Base-by-base conservation (phyloP, 331 rosid genomes). In the Arachis monticola region DNA sequence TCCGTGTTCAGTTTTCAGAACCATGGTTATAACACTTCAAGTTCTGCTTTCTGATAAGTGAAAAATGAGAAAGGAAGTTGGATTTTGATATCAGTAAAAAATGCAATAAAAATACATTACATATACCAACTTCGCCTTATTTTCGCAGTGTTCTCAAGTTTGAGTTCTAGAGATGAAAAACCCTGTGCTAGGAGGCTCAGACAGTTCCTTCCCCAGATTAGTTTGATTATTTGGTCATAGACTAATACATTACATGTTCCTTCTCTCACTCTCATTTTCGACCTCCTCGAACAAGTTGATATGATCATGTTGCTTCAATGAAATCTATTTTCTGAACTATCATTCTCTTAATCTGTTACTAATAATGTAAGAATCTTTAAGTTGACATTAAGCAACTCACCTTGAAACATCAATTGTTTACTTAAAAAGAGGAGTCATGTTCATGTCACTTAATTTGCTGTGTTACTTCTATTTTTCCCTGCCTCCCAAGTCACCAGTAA, bases 381-480 rank as follows among this genome's bases (percentile, higher is more conserved):
- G n/a, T 46, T 42, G 53, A 13, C 55, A 22, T 2, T 27, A 3
- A 32, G 5, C 44, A 47, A 9, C 74, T 64, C 44, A 47, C 64
- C 42, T 53, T 58, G 52, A 47, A 67, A 10, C 60, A 62, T 52
- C 50, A 42, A 67, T 65, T 80, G 45, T 50, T 72, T 17, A 60
- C 69, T 12, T 2, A 14, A 31, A 46, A 72, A 60, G 50, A 45
- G 60, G 38, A 61, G 48, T 47, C 32, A 13, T 46, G 60, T 46
- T 51, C 70, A 27, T 5, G 51, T 4, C 17, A 17, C 62, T 40
- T 48, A 17, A 35, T 61, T 61, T 62, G 64, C 27, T 69, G 27
- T 50, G 30, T 55, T 60, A 50, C 8, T 53, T 74, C 30, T 52
- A 27, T 45, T 75, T 53, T 63, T 13, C 46, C 53, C 7, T 48